These are phyloP conservation scores for Panellus pusillus DNA, from an alignment of 768 basidiomycete genomes.

Conservation along the genomic window DNA sequence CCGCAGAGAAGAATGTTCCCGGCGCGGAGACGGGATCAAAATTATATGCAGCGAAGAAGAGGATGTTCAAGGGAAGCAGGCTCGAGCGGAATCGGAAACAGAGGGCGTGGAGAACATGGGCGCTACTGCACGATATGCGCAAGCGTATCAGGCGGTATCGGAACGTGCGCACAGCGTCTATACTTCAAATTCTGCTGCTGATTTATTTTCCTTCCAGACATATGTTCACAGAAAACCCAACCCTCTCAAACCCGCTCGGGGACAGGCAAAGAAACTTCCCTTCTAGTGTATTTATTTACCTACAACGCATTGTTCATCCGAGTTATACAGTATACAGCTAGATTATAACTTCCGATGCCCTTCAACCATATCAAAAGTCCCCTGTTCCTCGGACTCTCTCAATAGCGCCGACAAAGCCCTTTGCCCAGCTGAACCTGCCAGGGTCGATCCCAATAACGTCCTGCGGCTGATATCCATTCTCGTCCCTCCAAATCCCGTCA, in stretches of 20 bases:
- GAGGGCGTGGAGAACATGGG: constrained; percentile 46
- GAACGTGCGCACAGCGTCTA: constrained; percentile 42
- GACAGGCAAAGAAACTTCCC: constrained; percentile 57
- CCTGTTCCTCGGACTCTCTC: constrained; percentile 37
- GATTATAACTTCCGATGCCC: not conserved
- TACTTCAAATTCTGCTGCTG: constrained; percentile 1
- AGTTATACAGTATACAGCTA: too few species aligned
- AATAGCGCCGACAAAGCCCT: constrained; percentile 43
- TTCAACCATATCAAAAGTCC: constrained; percentile 13
- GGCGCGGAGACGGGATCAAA: constrained; percentile 60
- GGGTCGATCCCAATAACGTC: constrained; percentile 40
- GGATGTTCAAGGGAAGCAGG: constrained; percentile 93
- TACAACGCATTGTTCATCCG: too few species aligned
- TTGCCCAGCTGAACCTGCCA: constrained; percentile 39
- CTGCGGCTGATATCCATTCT: constrained; percentile 38
- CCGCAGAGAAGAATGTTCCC: constrained; percentile 39
- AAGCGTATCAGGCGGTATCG: constrained; percentile 67
- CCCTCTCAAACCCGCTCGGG: constrained; percentile 55
- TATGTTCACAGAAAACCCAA: constrained; percentile 53
- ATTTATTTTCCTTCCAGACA: constrained; percentile 31
- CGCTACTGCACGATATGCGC: constrained; percentile 70
- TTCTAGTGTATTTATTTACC: constrained; percentile 42
- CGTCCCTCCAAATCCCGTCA: constrained; percentile 61
- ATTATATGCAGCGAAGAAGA: constrained; percentile 73
- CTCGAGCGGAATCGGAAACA: constrained; percentile 66